These are phyloP conservation scores for Mucor velutinosus DNA, from an alignment of 371 early-diverging fungal species.

Conservation along the genomic window DNA sequence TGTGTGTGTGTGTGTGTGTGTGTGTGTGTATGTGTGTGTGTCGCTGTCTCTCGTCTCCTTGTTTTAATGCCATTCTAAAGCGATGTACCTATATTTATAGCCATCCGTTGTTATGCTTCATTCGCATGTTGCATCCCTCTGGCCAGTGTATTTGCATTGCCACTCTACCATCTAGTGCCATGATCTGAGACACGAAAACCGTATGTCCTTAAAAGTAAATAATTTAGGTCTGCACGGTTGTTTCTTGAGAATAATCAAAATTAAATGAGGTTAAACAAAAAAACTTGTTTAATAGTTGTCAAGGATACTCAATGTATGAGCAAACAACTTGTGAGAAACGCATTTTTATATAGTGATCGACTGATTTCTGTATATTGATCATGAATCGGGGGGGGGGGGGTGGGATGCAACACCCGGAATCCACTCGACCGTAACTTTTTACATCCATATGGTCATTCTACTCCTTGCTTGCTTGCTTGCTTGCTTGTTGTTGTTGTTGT, in stretches of 20 bases:
- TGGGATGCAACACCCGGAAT: not conserved
- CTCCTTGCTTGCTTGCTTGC: not conserved
- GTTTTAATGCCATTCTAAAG: not conserved
- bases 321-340: not conserved
- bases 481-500: slow-evolving; percentile 2
- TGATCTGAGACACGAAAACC: not conserved
- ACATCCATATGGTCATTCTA: not conserved
- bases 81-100: not conserved
- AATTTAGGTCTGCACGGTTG: slow-evolving; percentile 30
- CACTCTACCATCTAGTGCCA: not conserved
- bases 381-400: not conserved
- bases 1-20: too few species aligned
- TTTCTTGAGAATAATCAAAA: not conserved
- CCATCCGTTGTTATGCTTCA: not conserved
- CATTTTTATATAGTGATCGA: slow-evolving; percentile 4
- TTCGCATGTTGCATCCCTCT: too few species aligned
- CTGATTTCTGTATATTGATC: slow-evolving; percentile 9
- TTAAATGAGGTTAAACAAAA: slow-evolving; percentile 2
- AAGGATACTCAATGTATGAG: not conserved
- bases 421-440: not conserved
- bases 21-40: too few species aligned
- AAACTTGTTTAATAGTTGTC: slow-evolving; percentile 21
- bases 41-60: not conserved
- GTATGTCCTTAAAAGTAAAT: slow-evolving; percentile 28
- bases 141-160: not conserved